Base-by-base conservation (phyloP, 2,329 filamentous ascomycete species). In the Zymoseptoria passerinii region DNA sequence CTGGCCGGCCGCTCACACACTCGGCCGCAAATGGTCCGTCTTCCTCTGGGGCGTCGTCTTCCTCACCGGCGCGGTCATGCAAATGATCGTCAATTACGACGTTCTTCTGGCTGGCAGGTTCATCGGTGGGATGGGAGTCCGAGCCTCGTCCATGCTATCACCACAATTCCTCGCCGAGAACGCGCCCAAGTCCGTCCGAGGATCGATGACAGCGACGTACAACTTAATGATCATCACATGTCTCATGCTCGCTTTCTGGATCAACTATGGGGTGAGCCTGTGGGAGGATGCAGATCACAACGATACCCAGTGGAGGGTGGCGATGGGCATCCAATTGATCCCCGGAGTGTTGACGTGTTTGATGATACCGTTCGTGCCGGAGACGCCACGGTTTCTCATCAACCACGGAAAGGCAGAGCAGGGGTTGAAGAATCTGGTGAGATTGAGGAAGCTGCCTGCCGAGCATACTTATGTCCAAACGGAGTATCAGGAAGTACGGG, bases 401-500 rank as follows among this genome's bases (percentile, higher is more conserved):
- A 72, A 71, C 58, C 65, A 67, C 23, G 68, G 68, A 35, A 66
- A 70, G 59, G 61, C 68, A 28, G 69, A 70, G 53, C 56, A 69
- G 52, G 71, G 70, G 44, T 54, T 59, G 13, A 56, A 52, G 48
- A 72, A 70, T 50, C 63, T 73, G 7, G 61, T 66, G 13, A 67
- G 61, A 40, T 56, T 73, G 4, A 68, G 71, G 19, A 63, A 68
- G 27, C 62, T 73, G 3, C 63, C 65, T 2, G 54, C 54, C 4
- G 64, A 69, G 4, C 70, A 72, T 59, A 66, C 65, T 58, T 71
- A 70, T 55, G 66, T 73, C 1, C 70, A 70, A 51, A 61, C 61
- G 2, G 86, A 91, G 70, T 69, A 81, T 88, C 56, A 76, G 76
- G 57, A 77, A 76, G 90, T 92, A 70, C 82, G 83, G 63, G 75